Conservation (phyloP, 2,329 filamentous ascomycete species). For the Penicillium digitatum region DNA sequence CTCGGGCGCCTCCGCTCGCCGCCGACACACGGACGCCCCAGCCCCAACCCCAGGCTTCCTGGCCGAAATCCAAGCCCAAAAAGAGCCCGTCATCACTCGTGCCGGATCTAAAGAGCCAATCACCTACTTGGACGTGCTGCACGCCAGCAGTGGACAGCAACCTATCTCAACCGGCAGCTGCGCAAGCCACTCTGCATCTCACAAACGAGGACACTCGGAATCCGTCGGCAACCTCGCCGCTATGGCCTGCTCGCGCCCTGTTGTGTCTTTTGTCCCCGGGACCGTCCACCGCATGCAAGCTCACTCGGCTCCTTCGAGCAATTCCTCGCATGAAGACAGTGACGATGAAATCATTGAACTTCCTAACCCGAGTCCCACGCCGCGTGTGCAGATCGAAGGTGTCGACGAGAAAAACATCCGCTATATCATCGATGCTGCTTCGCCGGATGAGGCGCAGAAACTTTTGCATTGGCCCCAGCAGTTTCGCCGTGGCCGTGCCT, state of each 20-base stretch:
- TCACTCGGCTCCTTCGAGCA: constrained; percentile 26
- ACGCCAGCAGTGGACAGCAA: constrained; percentile 18
- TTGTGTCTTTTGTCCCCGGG: constrained; percentile 14
- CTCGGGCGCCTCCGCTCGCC: constrained; percentile 23
- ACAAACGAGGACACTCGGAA: constrained; percentile 13
- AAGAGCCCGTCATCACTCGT: not conserved
- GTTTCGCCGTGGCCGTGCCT: constrained; percentile 4
- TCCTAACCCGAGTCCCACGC: constrained; percentile 25
- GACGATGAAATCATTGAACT: constrained; percentile 38
- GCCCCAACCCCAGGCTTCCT: constrained; percentile 33
- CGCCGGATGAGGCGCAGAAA: constrained; percentile 27
- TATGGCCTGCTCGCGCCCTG: constrained; percentile 8
- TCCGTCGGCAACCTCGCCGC: constrained; percentile 9
- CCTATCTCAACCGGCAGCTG: not conserved
- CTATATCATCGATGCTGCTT: constrained; percentile 29
- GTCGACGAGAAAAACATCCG: constrained; percentile 36
- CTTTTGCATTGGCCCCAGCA: constrained; percentile 33
- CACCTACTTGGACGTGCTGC: constrained; percentile 31
- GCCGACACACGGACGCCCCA: constrained; percentile 42
- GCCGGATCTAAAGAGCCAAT: constrained; percentile 17
- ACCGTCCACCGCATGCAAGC: constrained; percentile 36
- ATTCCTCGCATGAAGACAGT: constrained; percentile 26
- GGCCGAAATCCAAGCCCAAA: constrained; percentile 16
- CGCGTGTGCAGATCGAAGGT: constrained; percentile 29
- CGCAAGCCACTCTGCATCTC: not conserved